phyloP scores from a whole-genome alignment of 345 rosid genomes.

The Kandelia obovata region DNA sequence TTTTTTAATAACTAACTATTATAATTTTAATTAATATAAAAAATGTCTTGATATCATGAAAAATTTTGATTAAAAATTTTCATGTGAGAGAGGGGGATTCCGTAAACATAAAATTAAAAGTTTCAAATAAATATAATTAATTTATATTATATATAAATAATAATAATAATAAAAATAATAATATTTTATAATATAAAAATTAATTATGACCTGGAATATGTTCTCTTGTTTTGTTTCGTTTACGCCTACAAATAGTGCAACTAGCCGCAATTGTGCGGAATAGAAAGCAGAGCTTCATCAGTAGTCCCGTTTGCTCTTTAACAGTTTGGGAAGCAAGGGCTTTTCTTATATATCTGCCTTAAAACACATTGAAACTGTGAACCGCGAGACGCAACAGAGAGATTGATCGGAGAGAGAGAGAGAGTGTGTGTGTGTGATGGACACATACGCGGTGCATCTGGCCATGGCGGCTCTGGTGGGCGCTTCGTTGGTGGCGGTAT shows the following conservation, averaged over 20 bases:
- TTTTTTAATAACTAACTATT: no score
- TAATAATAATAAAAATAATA: no score
- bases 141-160: no score
- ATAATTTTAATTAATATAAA: no score
- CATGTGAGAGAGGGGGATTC: no score
- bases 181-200: no score
- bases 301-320: background rate
- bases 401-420: background rate
- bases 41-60: no score
- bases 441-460: conserved; percentile 65
- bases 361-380: background rate
- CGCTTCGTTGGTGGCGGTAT: conserved; percentile 90
- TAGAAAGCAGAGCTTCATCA: background rate
- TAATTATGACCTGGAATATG: background rate
- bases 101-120: no score
- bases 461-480: conserved; percentile 98
- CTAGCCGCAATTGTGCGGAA: conserved; percentile 4
- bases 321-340: background rate
- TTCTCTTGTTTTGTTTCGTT: background rate
- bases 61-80: no score
- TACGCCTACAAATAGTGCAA: conserved; percentile 22
- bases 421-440: conserved; percentile 39
- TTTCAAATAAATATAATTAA: no score
- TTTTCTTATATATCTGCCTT: background rate
- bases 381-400: background rate